phyloP scores from a whole-genome alignment of 208 protist species.

The Leishmania braziliensis region DNA sequence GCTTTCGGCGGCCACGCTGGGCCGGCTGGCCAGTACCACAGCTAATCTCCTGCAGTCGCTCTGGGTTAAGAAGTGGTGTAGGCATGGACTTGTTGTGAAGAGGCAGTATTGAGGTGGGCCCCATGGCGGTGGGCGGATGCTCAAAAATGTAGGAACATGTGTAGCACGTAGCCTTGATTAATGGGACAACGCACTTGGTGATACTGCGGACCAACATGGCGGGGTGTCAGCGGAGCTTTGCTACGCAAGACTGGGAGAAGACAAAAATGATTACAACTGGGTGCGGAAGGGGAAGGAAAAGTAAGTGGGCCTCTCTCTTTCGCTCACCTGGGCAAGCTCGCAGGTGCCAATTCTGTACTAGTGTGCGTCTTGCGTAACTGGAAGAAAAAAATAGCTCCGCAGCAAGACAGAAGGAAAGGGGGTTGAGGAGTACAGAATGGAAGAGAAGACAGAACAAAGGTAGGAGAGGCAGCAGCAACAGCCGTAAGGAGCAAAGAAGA shows the following conservation, averaged over 20 bases:
- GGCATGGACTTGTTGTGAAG: slow-evolving; percentile 68
- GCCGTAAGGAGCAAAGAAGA: not conserved
- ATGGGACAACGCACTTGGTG: slow-evolving; percentile 39
- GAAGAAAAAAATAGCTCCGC: not conserved
- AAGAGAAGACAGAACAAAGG: not conserved
- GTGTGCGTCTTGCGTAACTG: not conserved
- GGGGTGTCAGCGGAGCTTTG: not conserved
- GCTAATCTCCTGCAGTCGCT: slow-evolving; percentile 44
- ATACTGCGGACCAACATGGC: slow-evolving; percentile 32
- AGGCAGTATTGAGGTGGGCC: slow-evolving; percentile 33
- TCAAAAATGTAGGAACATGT: slow-evolving; percentile 28
- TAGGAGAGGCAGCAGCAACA: not conserved
- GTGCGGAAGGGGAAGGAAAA: not conserved
- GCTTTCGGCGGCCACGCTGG: slow-evolving; percentile 79
- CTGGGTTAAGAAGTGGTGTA: slow-evolving; percentile 64
- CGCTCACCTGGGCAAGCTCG: slow-evolving; percentile 3
- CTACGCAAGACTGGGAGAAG: not conserved
- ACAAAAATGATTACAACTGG: not conserved
- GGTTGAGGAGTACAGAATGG: not conserved
- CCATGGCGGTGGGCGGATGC: slow-evolving; percentile 15
- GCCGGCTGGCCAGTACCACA: slow-evolving; percentile 86
- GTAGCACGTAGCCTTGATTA: slow-evolving; percentile 64
- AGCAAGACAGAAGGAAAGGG: not conserved
- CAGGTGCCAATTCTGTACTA: slow-evolving; percentile 1
- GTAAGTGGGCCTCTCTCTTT: not conserved